Evolutionary conservation across 345 rosid genomes (phyloP).

Genomic region (Rhodamnia argentea): DNA sequence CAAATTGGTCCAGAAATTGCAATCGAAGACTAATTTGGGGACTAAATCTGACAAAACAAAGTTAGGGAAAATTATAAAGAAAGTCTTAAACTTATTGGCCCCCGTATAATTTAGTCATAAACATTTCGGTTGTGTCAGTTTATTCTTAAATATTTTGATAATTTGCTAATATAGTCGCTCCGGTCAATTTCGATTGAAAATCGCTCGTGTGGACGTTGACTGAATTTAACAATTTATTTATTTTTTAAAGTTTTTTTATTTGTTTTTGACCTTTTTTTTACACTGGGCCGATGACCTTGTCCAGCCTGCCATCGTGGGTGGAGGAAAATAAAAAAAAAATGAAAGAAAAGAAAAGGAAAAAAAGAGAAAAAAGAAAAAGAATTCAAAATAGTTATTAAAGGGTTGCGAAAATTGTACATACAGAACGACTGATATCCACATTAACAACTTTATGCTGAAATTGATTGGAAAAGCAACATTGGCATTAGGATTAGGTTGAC

Average conservation of each 20-base stretch:
- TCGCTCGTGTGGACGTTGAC: accelerated
- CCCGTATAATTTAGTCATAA: too few species aligned
- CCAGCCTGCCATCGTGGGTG: accelerated
- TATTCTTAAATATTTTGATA: background rate
- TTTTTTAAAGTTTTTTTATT: background rate
- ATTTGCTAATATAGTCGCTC: background rate
- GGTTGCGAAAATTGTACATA: accelerated
- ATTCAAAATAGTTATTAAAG: background rate
- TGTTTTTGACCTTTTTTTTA: background rate
- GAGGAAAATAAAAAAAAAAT: background rate
- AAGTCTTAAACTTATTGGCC: background rate
- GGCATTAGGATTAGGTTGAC: background rate
- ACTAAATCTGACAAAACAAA: background rate
- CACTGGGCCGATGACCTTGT: accelerated
- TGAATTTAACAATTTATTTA: background rate
- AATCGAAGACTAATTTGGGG: background rate
- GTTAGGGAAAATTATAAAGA: background rate
- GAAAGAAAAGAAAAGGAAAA: accelerated
- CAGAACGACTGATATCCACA: accelerated
- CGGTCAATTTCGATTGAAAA: too few species aligned
- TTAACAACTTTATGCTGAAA: accelerated
- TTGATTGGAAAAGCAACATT: accelerated
- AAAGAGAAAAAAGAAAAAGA: accelerated
- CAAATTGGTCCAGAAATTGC: background rate
- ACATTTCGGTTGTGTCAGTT: accelerated